Evolutionary conservation across 2,329 filamentous ascomycete genomes (phyloP), one percentile per base, ranked within the genome.

Genomic region (Fusarium newnesense): DNA sequence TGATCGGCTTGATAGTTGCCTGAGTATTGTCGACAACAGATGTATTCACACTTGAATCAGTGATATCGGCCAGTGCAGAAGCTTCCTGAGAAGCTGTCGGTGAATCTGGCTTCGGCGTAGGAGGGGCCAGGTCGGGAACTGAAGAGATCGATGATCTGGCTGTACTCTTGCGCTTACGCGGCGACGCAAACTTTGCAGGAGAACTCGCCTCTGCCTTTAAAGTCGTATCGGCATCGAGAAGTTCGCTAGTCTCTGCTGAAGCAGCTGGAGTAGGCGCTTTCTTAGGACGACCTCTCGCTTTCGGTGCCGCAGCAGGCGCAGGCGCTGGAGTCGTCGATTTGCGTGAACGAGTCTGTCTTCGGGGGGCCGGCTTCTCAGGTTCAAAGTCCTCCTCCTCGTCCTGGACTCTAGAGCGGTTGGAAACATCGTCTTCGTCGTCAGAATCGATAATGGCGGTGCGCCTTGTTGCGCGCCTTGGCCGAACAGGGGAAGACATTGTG

Each of bases 321-420:
- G 85, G 83, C 10, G 86, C 81, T n/a, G 77, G 83, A 18, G 86
- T 81, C 16, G 75, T 62, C 13, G 87, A 84, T 63, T 80, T 83
- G 52, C 85, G 82, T 26, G 81, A 77, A 50, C 76, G 77, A 37
- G 81, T 83, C 60, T 88, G 86, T 69, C 91, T 88, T 72, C 88
- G 86, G 37, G 87, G 84, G 67, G 86, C 89, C 52, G 84, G 86
- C 67, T 88, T 85, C 53, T 92, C 92, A 5, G 94, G 94, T 49
- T 92, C 93, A 78, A 95, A 96, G 56, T 97, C 94, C 56, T 95
- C 87, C 12, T 92, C 89, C 7, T 92, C 89, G 34, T 92, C 88
- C 21, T 89, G 86, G 67, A 79, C 81, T 49, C 75, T 84, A 58
- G 89, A 87, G 77, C 89, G 86, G 70, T 87, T 85, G 76, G 89